A percentile compares a stretch with the other conserved stretches of the same genome.
phyloP scores from a whole-genome alignment of 2,329 filamentous ascomycete species.

The Phyllosticta citriasiana region DNA sequence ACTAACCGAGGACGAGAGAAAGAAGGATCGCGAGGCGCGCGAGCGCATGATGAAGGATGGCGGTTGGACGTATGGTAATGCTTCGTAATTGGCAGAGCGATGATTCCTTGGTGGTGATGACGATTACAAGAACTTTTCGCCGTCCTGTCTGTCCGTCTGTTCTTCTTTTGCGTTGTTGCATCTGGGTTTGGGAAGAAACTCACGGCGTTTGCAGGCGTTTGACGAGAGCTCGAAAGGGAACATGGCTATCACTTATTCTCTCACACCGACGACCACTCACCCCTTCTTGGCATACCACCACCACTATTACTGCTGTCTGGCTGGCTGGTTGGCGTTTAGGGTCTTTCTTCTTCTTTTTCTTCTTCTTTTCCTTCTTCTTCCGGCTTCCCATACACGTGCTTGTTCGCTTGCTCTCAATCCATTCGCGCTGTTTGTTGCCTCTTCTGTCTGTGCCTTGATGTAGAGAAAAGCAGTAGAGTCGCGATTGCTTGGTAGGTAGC shows the following conservation, averaged over 20 bases:
- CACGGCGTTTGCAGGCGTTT: too few relatives aligned
- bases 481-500: too few relatives aligned
- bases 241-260: too few relatives aligned
- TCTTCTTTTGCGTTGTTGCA: too few relatives aligned
- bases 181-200: too few relatives aligned
- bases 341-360: too few relatives aligned
- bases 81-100: neutral
- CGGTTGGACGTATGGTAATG: constrained; percentile 49
- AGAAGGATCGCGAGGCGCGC: constrained; percentile 66
- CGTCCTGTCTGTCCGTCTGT: neutral
- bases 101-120: neutral
- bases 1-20: constrained; percentile 79
- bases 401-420: neutral
- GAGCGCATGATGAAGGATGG: constrained; percentile 74
- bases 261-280: too few relatives aligned
- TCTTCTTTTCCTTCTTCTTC: neutral
- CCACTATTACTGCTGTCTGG: too few relatives aligned
- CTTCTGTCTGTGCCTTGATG: neutral
- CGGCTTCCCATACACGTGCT: neutral
- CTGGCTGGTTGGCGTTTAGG: too few relatives aligned
- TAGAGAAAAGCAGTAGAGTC: neutral
- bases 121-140: neutral
- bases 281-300: too few relatives aligned
- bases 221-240: too few relatives aligned
- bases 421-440: neutral